phyloP scores from a whole-genome alignment of 805 yeast genomes.

The Starmerella powellii region DNA sequence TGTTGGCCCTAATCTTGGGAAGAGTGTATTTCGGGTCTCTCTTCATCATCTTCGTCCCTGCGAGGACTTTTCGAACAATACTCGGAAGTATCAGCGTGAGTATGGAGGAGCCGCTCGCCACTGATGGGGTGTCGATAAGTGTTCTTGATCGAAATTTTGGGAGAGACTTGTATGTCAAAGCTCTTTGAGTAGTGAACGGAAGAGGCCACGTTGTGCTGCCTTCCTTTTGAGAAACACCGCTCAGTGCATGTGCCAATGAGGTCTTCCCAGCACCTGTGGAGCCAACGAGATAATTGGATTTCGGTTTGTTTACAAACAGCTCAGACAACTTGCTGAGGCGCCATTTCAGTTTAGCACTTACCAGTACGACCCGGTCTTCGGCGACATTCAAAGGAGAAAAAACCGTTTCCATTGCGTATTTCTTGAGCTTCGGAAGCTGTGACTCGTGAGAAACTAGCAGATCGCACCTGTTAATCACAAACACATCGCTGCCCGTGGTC shows the following conservation, averaged over 20 bases:
- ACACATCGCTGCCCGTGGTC: slow-evolving; percentile 17
- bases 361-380: slow-evolving; percentile 35
- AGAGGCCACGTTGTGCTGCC: slow-evolving; percentile 30
- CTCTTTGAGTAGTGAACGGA: slow-evolving; percentile 62
- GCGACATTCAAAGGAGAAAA: slow-evolving; percentile 28
- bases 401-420: slow-evolving; percentile 29
- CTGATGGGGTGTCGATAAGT: slow-evolving; percentile 27
- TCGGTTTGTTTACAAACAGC: slow-evolving; percentile 26
- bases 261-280: slow-evolving; percentile 86
- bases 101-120: slow-evolving; percentile 10
- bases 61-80: slow-evolving; percentile 20
- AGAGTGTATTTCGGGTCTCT: slow-evolving; percentile 21
- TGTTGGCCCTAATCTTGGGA: slow-evolving; percentile 22
- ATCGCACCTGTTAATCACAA: slow-evolving; percentile 35
- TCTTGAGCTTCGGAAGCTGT: slow-evolving; percentile 23
- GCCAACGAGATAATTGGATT: slow-evolving; percentile 46
- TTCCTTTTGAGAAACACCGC: slow-evolving; percentile 2
- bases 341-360: slow-evolving; percentile 47
- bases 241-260: slow-evolving; percentile 38
- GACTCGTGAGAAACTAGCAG: slow-evolving; percentile 29
- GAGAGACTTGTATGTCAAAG: slow-evolving; percentile 33
- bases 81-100: slow-evolving; percentile 15
- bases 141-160: slow-evolving; percentile 21
- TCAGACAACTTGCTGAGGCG: slow-evolving; percentile 33
- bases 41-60: slow-evolving; percentile 20